These are phyloP conservation scores for Cucumis variabilis DNA, from an alignment of 331 rosid genomes.

Conservation along the genomic window DNA sequence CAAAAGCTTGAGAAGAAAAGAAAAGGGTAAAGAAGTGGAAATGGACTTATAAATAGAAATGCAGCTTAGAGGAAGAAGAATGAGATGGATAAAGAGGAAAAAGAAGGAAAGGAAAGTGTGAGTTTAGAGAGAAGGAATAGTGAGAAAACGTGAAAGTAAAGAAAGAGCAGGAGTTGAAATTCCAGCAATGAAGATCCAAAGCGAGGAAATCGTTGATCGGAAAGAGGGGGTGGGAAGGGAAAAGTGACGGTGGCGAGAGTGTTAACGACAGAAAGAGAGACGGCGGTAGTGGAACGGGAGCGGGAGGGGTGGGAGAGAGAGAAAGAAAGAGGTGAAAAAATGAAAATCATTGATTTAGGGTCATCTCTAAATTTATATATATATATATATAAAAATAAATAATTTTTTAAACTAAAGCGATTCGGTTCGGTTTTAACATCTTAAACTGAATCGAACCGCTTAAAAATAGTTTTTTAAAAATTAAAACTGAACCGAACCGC, in stretches of 20 bases:
- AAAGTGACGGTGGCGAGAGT: neutral
- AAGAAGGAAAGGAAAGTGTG: neutral
- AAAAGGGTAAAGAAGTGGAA: conserved; percentile 21
- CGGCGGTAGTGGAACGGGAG: conserved; percentile 31
- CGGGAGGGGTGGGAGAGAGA: conserved; percentile 47
- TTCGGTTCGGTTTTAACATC: no score
- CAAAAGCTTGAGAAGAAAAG: neutral
- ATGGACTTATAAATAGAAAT: conserved; percentile 46
- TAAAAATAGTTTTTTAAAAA: no score
- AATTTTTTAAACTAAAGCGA: no score
- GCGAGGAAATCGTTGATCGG: conserved; percentile 14
- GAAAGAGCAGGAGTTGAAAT: conserved; percentile 25
- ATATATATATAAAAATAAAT: no score
- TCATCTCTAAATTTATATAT: no score
- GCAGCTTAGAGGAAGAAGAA: conserved; percentile 35
- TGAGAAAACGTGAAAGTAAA: conserved; percentile 18
- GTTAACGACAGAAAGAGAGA: conserved; percentile 38
- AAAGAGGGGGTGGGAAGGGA: neutral
- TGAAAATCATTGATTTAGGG: no score
- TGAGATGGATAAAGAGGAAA: neutral
- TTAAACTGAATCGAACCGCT: no score
- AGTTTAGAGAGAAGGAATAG: conserved; percentile 19
- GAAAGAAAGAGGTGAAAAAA: conserved; percentile 44
- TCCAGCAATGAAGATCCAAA: conserved; percentile 48
- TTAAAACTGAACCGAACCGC: no score